Percentiles rank a stretch among this genome's conserved stretches.
Evolutionary conservation across 2,329 filamentous ascomycete species (phyloP).

Genomic region (Trichoderma cornu-damae): DNA sequence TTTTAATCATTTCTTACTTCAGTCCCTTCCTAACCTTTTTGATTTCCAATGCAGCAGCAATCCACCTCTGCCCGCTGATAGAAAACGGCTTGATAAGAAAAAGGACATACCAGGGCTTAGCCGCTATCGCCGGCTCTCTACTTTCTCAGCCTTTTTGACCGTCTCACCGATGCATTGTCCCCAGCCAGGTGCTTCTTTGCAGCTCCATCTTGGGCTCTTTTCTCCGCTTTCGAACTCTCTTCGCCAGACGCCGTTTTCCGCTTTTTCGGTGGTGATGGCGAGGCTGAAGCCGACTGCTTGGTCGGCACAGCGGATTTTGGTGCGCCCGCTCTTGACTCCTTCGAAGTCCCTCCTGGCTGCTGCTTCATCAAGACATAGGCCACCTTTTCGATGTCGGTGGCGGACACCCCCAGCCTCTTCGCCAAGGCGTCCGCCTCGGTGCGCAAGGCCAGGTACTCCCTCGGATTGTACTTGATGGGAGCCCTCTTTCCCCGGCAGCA

Average conservation of each 20-base stretch:
- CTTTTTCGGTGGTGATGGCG: conserved; percentile 19
- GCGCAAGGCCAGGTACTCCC: conserved; percentile 61
- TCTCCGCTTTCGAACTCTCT: conserved; percentile 14
- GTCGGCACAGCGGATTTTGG: background rate
- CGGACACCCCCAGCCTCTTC: conserved; percentile 48
- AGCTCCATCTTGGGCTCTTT: conserved; percentile 12
- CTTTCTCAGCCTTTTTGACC: conserved; percentile 20
- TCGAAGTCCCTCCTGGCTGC: conserved; percentile 21
- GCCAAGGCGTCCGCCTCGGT: conserved; percentile 39
- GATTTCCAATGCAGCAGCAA: background rate
- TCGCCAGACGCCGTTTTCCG: conserved; percentile 22
- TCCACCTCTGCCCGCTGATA: background rate
- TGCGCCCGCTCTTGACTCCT: background rate
- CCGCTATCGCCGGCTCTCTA: background rate
- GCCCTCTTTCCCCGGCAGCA: conserved; percentile 48
- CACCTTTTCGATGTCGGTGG: conserved; percentile 63
- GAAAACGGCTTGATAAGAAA: too few species aligned
- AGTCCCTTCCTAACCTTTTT: background rate
- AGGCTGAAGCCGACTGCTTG: background rate
- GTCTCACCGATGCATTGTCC: conserved; percentile 6
- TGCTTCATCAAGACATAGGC: conserved; percentile 62
- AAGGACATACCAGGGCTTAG: background rate
- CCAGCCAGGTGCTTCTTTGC: background rate
- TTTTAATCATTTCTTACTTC: background rate
- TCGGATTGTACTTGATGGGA: conserved; percentile 62